Percentiles rank a stretch among this genome's conserved stretches.
phyloP scores from a whole-genome alignment of 495 filamentous ascomycete genomes.

The Annulohypoxylon moriforme region DNA sequence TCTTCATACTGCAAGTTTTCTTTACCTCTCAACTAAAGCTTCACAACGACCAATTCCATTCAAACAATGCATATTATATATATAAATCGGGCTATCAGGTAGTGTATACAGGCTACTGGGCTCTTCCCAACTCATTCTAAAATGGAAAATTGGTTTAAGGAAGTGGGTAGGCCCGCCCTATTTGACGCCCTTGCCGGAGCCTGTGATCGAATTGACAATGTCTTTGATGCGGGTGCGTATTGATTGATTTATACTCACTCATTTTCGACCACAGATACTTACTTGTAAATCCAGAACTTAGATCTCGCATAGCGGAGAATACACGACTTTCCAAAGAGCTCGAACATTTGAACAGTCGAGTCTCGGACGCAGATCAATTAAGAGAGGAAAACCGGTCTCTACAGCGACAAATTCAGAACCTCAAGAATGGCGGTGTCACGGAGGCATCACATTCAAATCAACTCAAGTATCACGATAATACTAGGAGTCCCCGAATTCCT shows the following conservation, averaged over 20 bases:
- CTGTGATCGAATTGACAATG: slow-evolving; percentile 53
- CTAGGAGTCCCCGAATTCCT: slow-evolving; percentile 30
- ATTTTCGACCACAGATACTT: neutral
- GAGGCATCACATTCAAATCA: neutral
- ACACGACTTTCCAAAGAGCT: slow-evolving; percentile 46
- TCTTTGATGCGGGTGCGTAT: slow-evolving; percentile 52
- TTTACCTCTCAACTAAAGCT: neutral
- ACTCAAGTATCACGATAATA: neutral
- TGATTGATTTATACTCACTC: neutral
- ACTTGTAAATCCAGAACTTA: slow-evolving; percentile 17
- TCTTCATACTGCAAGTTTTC: neutral
- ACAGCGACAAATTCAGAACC: slow-evolving; percentile 46
- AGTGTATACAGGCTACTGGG: neutral
- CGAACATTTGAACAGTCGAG: slow-evolving; percentile 42
- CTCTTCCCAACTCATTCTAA: neutral
- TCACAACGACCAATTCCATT: neutral
- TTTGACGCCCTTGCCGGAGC: slow-evolving; percentile 54
- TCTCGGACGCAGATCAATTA: slow-evolving; percentile 42
- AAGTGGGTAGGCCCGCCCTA: slow-evolving; percentile 52
- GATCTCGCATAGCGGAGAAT: slow-evolving; percentile 31
- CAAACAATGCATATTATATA: neutral
- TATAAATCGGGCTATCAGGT: neutral
- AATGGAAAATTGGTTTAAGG: slow-evolving; percentile 55
- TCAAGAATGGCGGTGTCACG: slow-evolving; percentile 20
- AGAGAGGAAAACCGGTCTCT: slow-evolving; percentile 52